Conservation (phyloP, 495 filamentous ascomycete species). For the Cercophora scortea region DNA sequence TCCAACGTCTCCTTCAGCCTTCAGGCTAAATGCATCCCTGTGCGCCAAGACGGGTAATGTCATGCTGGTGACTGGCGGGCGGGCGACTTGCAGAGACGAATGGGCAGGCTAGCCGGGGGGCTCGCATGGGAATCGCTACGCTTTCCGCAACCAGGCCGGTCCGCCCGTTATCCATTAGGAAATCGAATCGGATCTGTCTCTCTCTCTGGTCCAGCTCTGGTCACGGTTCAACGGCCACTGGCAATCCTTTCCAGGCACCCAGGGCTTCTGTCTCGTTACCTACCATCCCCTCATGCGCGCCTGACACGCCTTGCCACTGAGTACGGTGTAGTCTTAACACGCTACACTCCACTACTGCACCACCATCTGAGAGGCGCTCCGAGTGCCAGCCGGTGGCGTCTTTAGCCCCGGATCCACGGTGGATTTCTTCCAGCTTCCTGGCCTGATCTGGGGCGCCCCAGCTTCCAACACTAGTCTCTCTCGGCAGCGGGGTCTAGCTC, state of each 20-base stretch:
- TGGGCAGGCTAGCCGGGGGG: not conserved
- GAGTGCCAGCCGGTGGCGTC: not conserved
- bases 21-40: conserved; percentile 15
- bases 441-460: not conserved
- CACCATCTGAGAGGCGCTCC: not conserved
- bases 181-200: not conserved
- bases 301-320: too few relatives aligned
- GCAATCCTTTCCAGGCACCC: not conserved
- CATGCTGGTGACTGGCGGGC: not conserved
- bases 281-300: too few relatives aligned
- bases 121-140: not conserved
- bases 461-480: not conserved
- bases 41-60: conserved; percentile 19
- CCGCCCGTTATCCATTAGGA: not conserved
- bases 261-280: too few relatives aligned
- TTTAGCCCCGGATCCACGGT: not conserved
- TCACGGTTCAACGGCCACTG: not conserved
- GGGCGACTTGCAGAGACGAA: not conserved
- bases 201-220: too few relatives aligned
- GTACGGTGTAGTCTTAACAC: too few relatives aligned
- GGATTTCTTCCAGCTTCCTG: not conserved
- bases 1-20: not conserved
- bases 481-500: too few relatives aligned
- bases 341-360: too few relatives aligned
- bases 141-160: not conserved